phyloP scores from a whole-genome alignment of 192 early-diverging fungal species.

The Blastocladiella britannica region DNA sequence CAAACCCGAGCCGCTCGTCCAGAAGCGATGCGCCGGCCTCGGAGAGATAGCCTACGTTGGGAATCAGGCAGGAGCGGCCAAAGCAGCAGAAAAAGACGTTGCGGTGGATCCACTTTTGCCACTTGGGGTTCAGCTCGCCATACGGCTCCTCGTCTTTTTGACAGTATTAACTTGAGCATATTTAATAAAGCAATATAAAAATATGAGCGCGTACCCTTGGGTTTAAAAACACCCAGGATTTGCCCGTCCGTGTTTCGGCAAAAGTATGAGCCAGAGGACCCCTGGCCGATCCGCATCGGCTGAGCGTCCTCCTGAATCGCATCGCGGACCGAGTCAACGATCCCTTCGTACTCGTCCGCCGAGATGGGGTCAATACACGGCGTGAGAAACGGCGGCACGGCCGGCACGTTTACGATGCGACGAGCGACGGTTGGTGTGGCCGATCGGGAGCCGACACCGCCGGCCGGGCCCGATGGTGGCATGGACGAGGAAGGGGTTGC shows the following conservation, averaged over 20 bases:
- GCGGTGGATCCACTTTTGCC: conserved; percentile 80
- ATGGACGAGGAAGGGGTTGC: not conserved
- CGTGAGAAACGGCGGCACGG: not conserved
- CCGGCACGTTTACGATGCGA: not conserved
- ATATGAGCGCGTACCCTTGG: too few relatives aligned
- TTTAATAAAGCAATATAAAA: too few relatives aligned
- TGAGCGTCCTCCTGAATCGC: not conserved
- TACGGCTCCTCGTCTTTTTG: conserved; percentile 54
- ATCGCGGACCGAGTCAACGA: not conserved
- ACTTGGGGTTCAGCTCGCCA: conserved; percentile 53
- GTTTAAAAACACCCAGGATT: conserved; percentile 80
- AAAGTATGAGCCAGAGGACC: conserved; percentile 83
- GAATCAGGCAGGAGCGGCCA: conserved; percentile 67
- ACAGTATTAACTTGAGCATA: too few relatives aligned
- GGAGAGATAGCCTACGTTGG: conserved; percentile 71
- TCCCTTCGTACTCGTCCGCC: not conserved
- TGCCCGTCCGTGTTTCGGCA: conserved; percentile 47
- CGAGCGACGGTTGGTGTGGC: not conserved
- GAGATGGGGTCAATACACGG: not conserved
- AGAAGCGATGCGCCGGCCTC: conserved; percentile 71
- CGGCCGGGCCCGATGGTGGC: too few relatives aligned
- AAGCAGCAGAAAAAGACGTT: conserved; percentile 76
- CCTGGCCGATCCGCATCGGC: conserved; percentile 31
- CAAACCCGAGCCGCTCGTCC: conserved; percentile 48
- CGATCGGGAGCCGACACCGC: too few relatives aligned